A percentile compares a stretch with the other conserved stretches of the same genome.
Conservation (phyloP, 2,329 filamentous ascomycete species). For the Stagonosporopsis tanaceti region DNA sequence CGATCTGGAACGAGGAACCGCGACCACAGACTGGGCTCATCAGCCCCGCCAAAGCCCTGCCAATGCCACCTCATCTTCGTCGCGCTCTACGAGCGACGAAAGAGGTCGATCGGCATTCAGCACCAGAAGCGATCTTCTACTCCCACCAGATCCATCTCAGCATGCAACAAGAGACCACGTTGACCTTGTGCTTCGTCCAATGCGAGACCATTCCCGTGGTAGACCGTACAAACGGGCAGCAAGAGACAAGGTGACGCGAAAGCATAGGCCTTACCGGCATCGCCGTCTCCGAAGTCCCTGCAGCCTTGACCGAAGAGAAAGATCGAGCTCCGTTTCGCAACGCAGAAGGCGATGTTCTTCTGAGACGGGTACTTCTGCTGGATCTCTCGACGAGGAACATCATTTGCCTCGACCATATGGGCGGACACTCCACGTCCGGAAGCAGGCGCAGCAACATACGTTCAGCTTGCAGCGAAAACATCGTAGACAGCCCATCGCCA, state of each 20-base stretch:
- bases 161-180: slow-evolving; percentile 37
- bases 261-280: slow-evolving; percentile 23
- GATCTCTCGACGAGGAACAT: slow-evolving; percentile 32
- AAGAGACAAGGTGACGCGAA: slow-evolving; percentile 4
- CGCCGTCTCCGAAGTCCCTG: slow-evolving; percentile 13
- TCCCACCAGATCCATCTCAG: slow-evolving; percentile 33
- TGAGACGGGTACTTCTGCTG: slow-evolving; percentile 21
- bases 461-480: slow-evolving; percentile 56
- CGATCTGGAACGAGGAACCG: slow-evolving; percentile 24
- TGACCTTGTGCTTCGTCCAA: slow-evolving; percentile 40
- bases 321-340: slow-evolving; percentile 12
- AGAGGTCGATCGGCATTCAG: slow-evolving; percentile 22
- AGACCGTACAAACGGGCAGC: slow-evolving; percentile 26
- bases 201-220: slow-evolving; percentile 36
- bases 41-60: slow-evolving; percentile 1
- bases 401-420: slow-evolving; percentile 24
- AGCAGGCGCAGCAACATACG: slow-evolving; percentile 43
- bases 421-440: slow-evolving; percentile 29
- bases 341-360: slow-evolving; percentile 19
- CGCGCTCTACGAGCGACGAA: slow-evolving; percentile 15
- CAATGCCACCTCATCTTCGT: slow-evolving; percentile 19
- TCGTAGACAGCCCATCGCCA: slow-evolving; percentile 70
- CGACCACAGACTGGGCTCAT: slow-evolving; percentile 44
- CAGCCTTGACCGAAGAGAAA: slow-evolving; percentile 10
- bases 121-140: slow-evolving; percentile 32